Conservation (phyloP, 169 alveolate genomes). For the Perkinsus chesapeaki region DNA sequence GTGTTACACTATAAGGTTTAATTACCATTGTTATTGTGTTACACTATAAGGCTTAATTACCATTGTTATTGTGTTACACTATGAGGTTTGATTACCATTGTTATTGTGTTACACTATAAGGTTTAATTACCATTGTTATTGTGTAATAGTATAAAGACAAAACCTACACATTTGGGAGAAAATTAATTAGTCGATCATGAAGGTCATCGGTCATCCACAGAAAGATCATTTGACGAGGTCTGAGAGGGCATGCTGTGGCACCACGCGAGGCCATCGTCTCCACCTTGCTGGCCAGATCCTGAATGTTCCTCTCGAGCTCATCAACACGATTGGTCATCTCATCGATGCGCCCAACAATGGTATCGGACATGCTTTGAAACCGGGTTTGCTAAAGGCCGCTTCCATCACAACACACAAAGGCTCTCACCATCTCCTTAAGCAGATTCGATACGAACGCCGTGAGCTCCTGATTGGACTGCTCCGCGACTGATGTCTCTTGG, state of each 20-base stretch:
- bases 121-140: too few relatives aligned
- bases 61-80: too few relatives aligned
- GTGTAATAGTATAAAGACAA: not conserved
- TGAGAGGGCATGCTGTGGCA: too few relatives aligned
- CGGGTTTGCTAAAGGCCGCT: constrained; percentile 9
- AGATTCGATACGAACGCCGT: not conserved
- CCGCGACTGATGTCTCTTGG: not conserved
- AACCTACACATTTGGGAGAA: not conserved
- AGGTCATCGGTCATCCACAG: not conserved
- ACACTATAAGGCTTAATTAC: too few relatives aligned
- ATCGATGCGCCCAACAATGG: constrained; percentile 21
- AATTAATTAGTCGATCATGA: not conserved
- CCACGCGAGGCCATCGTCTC: not conserved
- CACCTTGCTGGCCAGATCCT: not conserved
- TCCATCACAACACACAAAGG: not conserved
- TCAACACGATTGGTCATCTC: constrained; percentile 27
- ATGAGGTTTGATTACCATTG: too few relatives aligned
- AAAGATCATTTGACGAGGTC: not conserved
- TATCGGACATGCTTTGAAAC: constrained; percentile 26
- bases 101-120: too few relatives aligned
- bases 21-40: too few relatives aligned
- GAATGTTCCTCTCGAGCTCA: constrained; percentile 13
- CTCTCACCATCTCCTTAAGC: not conserved
- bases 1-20: too few relatives aligned
- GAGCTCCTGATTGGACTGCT: not conserved